Conservation (phyloP, 2,329 filamentous ascomycete genomes). For the Trichoderma cornu-damae region DNA sequence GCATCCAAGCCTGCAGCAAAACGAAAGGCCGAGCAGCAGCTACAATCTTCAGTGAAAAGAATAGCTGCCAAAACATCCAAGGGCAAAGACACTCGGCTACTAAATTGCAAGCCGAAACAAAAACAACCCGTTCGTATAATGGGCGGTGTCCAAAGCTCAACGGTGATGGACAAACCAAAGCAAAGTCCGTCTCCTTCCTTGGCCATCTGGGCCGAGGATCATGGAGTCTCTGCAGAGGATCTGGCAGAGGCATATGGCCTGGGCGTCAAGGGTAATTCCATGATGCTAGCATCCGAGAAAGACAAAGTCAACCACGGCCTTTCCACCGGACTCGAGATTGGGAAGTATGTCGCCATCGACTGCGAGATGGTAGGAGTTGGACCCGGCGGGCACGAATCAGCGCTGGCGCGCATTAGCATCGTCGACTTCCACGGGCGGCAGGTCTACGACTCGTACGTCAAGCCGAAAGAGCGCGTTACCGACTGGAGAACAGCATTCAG, state of each 20-base stretch:
- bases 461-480: conserved; percentile 69
- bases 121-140: conserved; percentile 36
- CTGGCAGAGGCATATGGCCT: conserved; percentile 59
- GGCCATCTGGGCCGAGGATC: conserved; percentile 56
- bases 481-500: conserved; percentile 88
- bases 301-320: conserved; percentile 60
- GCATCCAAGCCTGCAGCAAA: conserved; percentile 37
- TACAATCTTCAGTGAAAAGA: conserved; percentile 29
- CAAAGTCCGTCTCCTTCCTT: conserved; percentile 48
- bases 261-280: conserved; percentile 45
- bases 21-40: conserved; percentile 37
- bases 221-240: conserved; percentile 55
- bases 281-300: conserved; percentile 42
- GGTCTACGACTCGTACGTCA: conserved; percentile 90
- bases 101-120: conserved; percentile 7
- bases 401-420: conserved; percentile 78
- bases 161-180: conserved; percentile 35
- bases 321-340: conserved; percentile 59
- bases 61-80: conserved; percentile 23
- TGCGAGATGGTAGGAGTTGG: conserved; percentile 98
- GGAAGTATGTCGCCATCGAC: conserved; percentile 89
- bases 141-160: conserved; percentile 53
- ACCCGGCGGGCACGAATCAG: conserved; percentile 62
- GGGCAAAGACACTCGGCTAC: conserved; percentile 6
- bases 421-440: conserved; percentile 93